phyloP scores from a whole-genome alignment of 2,329 filamentous ascomycete genomes.

The Penicillium sp. region DNA sequence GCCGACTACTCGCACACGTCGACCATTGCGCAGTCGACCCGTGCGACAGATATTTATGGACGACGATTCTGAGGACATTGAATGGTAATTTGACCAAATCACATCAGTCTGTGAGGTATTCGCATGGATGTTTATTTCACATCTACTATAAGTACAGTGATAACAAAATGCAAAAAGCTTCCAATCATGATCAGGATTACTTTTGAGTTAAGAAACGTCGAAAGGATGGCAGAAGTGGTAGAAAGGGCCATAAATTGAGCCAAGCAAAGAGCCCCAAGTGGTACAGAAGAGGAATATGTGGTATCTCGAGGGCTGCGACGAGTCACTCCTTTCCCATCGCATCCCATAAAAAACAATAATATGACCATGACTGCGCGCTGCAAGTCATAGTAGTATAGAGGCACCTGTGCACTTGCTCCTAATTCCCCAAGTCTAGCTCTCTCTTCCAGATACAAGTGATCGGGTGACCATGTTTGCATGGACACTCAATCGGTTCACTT shows the following conservation, averaged over 20 bases:
- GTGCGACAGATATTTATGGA: constrained; percentile 14
- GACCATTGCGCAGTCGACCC: constrained; percentile 21
- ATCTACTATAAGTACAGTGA: constrained; percentile 4
- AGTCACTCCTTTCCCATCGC: constrained; percentile 14
- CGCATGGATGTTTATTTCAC: too few species aligned
- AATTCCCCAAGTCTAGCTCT: not conserved
- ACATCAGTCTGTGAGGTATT: too few species aligned
- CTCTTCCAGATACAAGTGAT: too few species aligned
- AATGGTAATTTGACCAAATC: constrained; percentile 13
- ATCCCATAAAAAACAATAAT: constrained; percentile 15
- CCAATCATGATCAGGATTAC: not conserved
- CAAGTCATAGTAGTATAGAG: constrained; percentile 9
- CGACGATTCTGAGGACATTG: constrained; percentile 10
- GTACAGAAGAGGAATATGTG: constrained; percentile 22
- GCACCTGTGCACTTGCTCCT: not conserved
- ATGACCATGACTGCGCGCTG: constrained; percentile 5
- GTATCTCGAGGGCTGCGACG: constrained; percentile 24
- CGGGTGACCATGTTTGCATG: too few species aligned
- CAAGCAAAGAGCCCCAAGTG: constrained; percentile 14
- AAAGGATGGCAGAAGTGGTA: not conserved
- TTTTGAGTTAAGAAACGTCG: not conserved
- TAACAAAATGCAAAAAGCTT: constrained; percentile 7
- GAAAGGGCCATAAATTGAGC: constrained; percentile 18
- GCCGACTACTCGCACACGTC: constrained; percentile 7
- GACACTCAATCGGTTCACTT: too few species aligned